Evolutionary conservation across 306 rosid species (phyloP).

Genomic region (Begonia masoniana): DNA sequence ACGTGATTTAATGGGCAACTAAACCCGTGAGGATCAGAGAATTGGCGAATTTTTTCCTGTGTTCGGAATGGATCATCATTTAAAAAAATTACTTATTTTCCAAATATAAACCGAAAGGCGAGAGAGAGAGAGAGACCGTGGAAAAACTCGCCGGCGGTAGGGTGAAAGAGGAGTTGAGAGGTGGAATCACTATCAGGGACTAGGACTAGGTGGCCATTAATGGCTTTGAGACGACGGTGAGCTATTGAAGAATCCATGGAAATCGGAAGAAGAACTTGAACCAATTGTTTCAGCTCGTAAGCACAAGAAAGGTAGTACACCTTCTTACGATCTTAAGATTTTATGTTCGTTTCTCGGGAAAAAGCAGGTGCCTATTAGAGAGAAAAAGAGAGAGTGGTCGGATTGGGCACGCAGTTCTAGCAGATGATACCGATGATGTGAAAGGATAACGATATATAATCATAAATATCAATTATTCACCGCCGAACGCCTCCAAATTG

Average conservation of each 20-base stretch:
- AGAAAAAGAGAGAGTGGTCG: background rate
- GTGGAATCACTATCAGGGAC: constrained; percentile 26
- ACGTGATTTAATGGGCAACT: no score
- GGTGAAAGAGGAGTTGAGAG: constrained; percentile 39
- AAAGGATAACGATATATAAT: background rate
- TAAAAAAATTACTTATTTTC: no score
- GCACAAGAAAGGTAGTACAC: background rate
- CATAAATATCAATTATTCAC: no score
- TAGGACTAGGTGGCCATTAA: constrained; percentile 47
- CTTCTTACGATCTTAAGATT: background rate
- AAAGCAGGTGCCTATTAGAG: background rate
- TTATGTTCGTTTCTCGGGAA: background rate
- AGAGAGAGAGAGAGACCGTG: constrained; percentile 30
- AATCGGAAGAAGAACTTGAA: background rate
- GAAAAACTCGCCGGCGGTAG: constrained; percentile 66
- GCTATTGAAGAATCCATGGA: constrained; percentile 56
- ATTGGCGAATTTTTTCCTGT: no score
- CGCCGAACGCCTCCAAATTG: no score
- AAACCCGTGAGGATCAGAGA: no score
- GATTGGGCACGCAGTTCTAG: background rate
- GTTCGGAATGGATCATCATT: no score
- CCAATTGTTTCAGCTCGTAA: background rate
- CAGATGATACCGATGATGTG: background rate
- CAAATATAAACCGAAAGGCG: background rate
- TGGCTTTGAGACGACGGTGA: constrained; percentile 61